phyloP scores from a whole-genome alignment of 352 stramenopile species.

The Pythium rhizo-oryzae region DNA sequence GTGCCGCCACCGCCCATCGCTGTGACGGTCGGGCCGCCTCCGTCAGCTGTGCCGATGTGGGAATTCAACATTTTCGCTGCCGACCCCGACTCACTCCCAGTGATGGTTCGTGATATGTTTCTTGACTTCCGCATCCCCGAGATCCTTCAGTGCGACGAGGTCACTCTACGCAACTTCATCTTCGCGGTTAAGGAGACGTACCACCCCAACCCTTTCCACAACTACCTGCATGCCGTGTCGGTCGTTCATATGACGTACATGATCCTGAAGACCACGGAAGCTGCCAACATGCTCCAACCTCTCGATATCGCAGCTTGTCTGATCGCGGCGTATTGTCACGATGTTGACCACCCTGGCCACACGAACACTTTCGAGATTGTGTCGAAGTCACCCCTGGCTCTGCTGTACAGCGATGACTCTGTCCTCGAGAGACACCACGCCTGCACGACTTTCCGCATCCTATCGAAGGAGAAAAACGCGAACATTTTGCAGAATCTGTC shows the following conservation, averaged over 20 bases:
- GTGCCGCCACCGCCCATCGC: not conserved
- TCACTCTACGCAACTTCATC: constrained; percentile 79
- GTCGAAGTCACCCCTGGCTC: constrained; percentile 70
- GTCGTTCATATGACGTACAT: constrained; percentile 88
- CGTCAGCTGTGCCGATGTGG: constrained; percentile 46
- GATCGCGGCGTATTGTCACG: constrained; percentile 89
- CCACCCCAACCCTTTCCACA: constrained; percentile 91
- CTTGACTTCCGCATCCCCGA: constrained; percentile 72
- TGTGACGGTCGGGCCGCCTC: constrained; percentile 19
- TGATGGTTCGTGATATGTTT: constrained; percentile 76
- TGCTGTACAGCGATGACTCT: constrained; percentile 89
- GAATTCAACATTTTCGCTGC: constrained; percentile 82
- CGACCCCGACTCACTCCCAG: constrained; percentile 51
- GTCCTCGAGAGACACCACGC: constrained; percentile 91
- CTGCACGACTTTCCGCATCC: constrained; percentile 84
- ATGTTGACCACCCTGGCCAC: constrained; percentile 91
- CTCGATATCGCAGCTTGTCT: constrained; percentile 87
- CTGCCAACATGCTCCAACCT: constrained; percentile 66
- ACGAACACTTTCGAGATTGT: constrained; percentile 91
- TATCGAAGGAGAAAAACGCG: constrained; percentile 81
- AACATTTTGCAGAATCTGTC: constrained; percentile 86
- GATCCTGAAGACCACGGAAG: constrained; percentile 77
- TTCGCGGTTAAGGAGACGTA: constrained; percentile 82
- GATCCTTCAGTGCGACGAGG: constrained; percentile 57
- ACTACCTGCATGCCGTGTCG: constrained; percentile 90